Evolutionary conservation across 2,329 filamentous ascomycete genomes (phyloP).

Genomic region (Diplodia seriata): DNA sequence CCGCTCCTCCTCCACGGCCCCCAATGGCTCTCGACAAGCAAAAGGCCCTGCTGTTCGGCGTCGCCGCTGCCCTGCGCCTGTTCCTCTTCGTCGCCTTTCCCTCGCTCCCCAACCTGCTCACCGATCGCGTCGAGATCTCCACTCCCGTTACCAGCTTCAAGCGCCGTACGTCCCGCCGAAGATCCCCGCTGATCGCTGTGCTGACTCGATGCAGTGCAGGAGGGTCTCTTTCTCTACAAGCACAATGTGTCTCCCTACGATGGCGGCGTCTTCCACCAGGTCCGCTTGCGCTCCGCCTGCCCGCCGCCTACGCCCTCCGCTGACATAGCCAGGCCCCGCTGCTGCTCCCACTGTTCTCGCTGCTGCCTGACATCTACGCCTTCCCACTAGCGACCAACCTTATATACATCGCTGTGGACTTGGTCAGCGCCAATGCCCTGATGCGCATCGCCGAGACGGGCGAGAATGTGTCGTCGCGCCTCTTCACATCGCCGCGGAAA

Average conservation of each 20-base stretch:
- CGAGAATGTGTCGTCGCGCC: constrained; percentile 74
- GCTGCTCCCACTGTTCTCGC: constrained; percentile 86
- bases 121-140: constrained; percentile 92
- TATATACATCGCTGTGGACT: constrained; percentile 80
- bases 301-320: constrained; percentile 14
- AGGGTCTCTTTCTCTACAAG: constrained; percentile 93
- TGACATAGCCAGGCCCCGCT: constrained; percentile 73
- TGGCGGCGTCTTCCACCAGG: constrained; percentile 80
- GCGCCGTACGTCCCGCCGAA: constrained; percentile 69
- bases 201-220: constrained; percentile 71
- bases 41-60: constrained; percentile 73
- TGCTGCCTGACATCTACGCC: constrained; percentile 73
- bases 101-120: constrained; percentile 81
- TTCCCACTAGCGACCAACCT: constrained; percentile 78
- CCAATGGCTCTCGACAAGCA: constrained; percentile 63
- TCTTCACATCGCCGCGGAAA: constrained; percentile 80
- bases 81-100: constrained; percentile 83
- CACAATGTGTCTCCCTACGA: constrained; percentile 98
- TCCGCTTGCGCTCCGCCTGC: constrained; percentile 40
- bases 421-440: constrained; percentile 82
- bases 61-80: constrained; percentile 79
- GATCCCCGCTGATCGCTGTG: constrained; percentile 20
- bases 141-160: constrained; percentile 99
- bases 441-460: constrained; percentile 81
- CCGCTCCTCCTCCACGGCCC: constrained; percentile 11